A percentile compares a stretch with the other conserved stretches of the same genome.
Conservation (phyloP, 2,329 filamentous ascomycete genomes). For the Colletotrichum sp. region DNA sequence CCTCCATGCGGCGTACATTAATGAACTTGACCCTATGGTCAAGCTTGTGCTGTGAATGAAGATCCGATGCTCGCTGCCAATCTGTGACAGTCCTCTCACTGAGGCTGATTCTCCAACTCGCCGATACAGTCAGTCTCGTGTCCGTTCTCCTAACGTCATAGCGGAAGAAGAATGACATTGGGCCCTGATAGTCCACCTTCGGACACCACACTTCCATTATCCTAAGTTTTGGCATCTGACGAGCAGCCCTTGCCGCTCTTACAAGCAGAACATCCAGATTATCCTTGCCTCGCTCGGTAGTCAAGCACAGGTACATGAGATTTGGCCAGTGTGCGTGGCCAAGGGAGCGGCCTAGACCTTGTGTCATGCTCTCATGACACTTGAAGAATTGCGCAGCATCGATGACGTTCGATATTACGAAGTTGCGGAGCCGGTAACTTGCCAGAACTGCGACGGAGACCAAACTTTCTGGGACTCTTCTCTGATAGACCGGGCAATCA, state of each 20-base stretch:
- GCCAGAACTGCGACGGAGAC: not conserved
- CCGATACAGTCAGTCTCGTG: not conserved
- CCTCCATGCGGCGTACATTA: no score
- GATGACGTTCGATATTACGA: rapidly evolving
- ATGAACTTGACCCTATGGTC: not conserved
- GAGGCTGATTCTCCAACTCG: not conserved
- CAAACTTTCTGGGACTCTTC: not conserved
- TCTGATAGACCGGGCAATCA: not conserved
- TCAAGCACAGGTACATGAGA: not conserved
- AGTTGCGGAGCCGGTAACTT: not conserved
- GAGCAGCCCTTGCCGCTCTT: not conserved
- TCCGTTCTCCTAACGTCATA: not conserved
- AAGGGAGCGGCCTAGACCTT: not conserved
- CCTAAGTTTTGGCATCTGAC: not conserved
- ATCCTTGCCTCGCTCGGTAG: not conserved
- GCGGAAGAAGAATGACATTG: not conserved
- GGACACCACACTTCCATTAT: not conserved
- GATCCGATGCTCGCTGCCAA: not conserved
- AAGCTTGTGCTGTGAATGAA: not conserved
- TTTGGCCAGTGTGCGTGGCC: not conserved
- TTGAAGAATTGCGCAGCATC: not conserved
- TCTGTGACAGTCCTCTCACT: rapidly evolving
- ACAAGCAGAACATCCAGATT: not conserved
- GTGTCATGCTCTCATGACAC: not conserved
- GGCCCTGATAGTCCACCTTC: rapidly evolving